Evolutionary conservation across 2,329 filamentous ascomycete genomes (phyloP), one percentile per base, ranked within the genome.

Genomic region (Aureobasidium sp.): DNA sequence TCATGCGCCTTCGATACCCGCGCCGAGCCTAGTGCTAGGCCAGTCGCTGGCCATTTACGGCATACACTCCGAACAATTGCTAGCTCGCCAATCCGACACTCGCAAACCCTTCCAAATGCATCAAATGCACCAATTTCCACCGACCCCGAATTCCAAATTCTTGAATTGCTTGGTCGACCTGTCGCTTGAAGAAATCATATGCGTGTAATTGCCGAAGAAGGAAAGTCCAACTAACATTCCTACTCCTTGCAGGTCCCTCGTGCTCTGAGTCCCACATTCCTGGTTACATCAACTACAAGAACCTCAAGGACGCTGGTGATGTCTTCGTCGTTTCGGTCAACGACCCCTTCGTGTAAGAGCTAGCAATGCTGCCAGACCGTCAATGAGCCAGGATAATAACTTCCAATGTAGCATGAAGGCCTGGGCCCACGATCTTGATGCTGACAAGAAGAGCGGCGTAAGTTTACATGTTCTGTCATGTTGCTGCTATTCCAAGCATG

Each of bases 251-350:
- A 70, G 81, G 80, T 70, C 85, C 86, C 42, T 77, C 81, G 12
- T 89, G 86, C 78, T 86, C 84, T 20, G 81, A 83, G 67, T 80
- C 78, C 53, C 93, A 97, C 73, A 81, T 97, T 50, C 93, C 93
- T 0, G 89, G 89, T 61, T 97, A 91, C 78, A 88, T 97, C 75
- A 86, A 85, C 71, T 88, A 90, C 72, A 82, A 87, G 61, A 85
- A 87, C 73, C 82, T 95, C 68, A 89, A 89, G 78, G 81, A 87
- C 64, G 90, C 89, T 34, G 92, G 91, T 53, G 82, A 88, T 70
- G 89, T 96, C 50, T 96, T 95, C 71, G 90, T 97, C 44, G 86
- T 97, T 62, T 87, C 89, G 17, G 92, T 97, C 72, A 97, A 97
- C 73, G 93, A 97, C 74, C 85, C 91, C 23, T 97, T 97, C 74